Percentiles rank a stretch among this genome's conserved stretches.
These are phyloP conservation scores for Penicillium sp. DNA, from an alignment of 2,329 filamentous ascomycete genomes.

Conservation along the genomic window DNA sequence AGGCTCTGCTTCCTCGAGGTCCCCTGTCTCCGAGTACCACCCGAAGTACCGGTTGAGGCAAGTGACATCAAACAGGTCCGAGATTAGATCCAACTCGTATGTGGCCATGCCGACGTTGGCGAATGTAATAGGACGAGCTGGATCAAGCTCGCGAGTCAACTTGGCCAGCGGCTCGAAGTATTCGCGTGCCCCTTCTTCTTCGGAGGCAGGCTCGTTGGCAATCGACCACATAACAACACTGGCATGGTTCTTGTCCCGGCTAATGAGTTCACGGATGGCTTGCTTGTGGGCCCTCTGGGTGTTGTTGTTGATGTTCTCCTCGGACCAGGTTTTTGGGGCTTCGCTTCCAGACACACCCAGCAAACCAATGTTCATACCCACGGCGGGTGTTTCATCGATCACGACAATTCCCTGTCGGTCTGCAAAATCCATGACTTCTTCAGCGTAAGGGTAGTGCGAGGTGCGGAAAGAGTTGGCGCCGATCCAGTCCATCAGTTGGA, in stretches of 20 bases:
- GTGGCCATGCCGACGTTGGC: conserved; percentile 19
- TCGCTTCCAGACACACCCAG: too few species aligned
- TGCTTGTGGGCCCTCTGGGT: conserved; percentile 21
- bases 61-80: conserved; percentile 30
- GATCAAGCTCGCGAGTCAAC: conserved; percentile 26
- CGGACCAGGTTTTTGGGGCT: too few species aligned
- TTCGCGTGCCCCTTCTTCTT: conserved; percentile 20
- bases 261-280: conserved; percentile 25
- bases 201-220: conserved; percentile 24
- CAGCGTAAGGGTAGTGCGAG: conserved; percentile 33
- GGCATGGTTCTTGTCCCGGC: conserved; percentile 30
- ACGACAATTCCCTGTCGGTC: conserved; percentile 24
- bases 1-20: conserved; percentile 23
- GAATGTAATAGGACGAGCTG: conserved; percentile 28
- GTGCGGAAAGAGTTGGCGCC: conserved; percentile 37
- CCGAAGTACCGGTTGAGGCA: conserved; percentile 34
- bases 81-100: conserved; percentile 16
- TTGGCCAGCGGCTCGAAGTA: conserved; percentile 29
- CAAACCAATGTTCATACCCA: too few species aligned
- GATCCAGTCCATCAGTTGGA: conserved; percentile 31
- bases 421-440: conserved; percentile 32
- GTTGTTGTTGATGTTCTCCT: not conserved
- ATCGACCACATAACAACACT: conserved; percentile 30
- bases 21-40: conserved; percentile 28
- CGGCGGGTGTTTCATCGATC: too few species aligned